phyloP scores from a whole-genome alignment of 1,284 basidiomycete species.

The Fomes fomentarius region DNA sequence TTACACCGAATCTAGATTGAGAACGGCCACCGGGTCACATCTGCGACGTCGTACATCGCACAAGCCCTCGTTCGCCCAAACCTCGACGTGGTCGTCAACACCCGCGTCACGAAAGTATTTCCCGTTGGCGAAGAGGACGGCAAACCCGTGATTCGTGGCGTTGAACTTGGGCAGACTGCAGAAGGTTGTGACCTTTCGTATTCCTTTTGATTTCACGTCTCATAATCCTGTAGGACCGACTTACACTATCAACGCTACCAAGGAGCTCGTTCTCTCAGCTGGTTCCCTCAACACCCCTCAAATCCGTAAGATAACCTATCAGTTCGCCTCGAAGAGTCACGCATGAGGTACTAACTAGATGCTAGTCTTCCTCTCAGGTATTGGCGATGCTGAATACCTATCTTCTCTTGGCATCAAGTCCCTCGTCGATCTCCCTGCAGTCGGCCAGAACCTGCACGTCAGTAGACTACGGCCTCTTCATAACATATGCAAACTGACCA shows the following conservation, averaged over 20 bases:
- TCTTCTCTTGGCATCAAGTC: constrained; percentile 33
- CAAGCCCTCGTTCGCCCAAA: constrained; percentile 37
- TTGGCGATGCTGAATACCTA: constrained; percentile 39
- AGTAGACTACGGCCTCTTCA: not conserved
- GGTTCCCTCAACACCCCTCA: constrained; percentile 42
- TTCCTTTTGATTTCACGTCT: too few relatives aligned
- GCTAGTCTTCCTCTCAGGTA: constrained; percentile 38
- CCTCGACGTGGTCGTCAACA: constrained; percentile 42
- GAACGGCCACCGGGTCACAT: constrained; percentile 33
- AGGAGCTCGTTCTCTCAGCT: constrained; percentile 32
- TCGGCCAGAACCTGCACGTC: constrained; percentile 43
- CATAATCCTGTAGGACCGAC: not conserved
- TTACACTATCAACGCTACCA: constrained; percentile 22
- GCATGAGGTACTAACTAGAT: not conserved
- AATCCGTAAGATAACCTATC: constrained; percentile 35
- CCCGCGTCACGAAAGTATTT: constrained; percentile 41
- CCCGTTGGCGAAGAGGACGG: constrained; percentile 23
- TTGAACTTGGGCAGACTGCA: constrained; percentile 33
- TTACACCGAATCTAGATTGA: not conserved
- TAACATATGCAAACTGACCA: not conserved
- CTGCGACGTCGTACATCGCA: constrained; percentile 33
- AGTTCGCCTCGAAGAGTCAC: not conserved
- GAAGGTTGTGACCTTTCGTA: constrained; percentile 20
- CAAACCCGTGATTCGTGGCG: constrained; percentile 32
- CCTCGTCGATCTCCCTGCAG: constrained; percentile 36